Base-by-base conservation (phyloP, 192 early-diverging fungal species). In the Podila minutissima region DNA sequence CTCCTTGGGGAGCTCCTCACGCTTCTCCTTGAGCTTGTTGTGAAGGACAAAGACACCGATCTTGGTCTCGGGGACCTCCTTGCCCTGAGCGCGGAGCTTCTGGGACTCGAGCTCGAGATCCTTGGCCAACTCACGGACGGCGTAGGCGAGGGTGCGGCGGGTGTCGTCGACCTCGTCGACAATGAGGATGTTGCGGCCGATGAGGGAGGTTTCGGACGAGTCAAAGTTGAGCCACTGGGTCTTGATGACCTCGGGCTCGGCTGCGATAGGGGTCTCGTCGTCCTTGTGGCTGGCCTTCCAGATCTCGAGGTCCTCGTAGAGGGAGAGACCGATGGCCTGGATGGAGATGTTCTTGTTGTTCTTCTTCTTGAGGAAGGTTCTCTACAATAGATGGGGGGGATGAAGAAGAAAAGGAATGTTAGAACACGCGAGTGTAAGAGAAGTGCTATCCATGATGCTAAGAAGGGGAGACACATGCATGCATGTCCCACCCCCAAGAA, bases 151-250 rank as follows among this genome's bases (percentile, higher is more conserved):
- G 1, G 93, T 94, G 48, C 87, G 86, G 24, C 93, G 86, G 61
- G 91, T 93, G 71, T 94, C 93, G 67, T 94, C 93, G 17, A 94
- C 92, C 51, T 94, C 93, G 62, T 94, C 93, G 0, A 94, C 93
- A 82, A 94, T 92, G 46, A 94, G 72, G 62, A 94, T 93, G 74
- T 86, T 85, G 50, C 91, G 85, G 4, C 93, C 93, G 48, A 93
- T 74, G 38, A 94, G 82, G 15, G 87, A 88, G 12, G 85, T 85
- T 51, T 90, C 86, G 4, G 88, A 88, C 38, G 90, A 88, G 51
- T 89, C 92, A 86, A 92, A 92, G 74, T 93, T 93, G 55, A 94
- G 86, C 93, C 93, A 94, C 73, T 94, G 93, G 9, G 92, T 93
- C 84, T 94, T 94, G 75, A 89, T 88, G 1, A 94, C 93, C 66